phyloP scores from a whole-genome alignment of 495 filamentous ascomycete species.

The Xylaria longipes region DNA sequence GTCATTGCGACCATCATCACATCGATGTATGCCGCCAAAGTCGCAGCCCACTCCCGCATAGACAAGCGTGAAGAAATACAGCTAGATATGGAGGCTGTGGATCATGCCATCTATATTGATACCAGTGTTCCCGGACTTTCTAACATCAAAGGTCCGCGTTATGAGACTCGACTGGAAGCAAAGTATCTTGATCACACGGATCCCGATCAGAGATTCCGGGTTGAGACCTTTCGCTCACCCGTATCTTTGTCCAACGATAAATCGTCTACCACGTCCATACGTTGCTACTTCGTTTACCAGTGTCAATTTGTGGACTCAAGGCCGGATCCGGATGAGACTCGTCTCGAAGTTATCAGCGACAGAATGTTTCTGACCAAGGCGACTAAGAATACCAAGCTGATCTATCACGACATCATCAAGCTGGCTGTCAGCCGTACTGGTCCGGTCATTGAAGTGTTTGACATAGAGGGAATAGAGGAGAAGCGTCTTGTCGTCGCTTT shows the following conservation, averaged over 20 bases:
- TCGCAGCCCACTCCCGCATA: constrained; percentile 90
- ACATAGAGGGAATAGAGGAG: constrained; percentile 88
- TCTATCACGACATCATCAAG: constrained; percentile 92
- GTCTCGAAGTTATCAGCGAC: constrained; percentile 89
- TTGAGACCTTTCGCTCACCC: constrained; percentile 96
- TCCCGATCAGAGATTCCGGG: constrained; percentile 73
- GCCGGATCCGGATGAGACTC: constrained; percentile 77
- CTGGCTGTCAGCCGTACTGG: constrained; percentile 82
- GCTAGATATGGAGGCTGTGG: constrained; percentile 89
- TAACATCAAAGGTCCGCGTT: constrained; percentile 76
- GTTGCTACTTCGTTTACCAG: constrained; percentile 98
- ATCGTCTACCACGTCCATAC: constrained; percentile 74
- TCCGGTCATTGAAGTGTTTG: constrained; percentile 96
- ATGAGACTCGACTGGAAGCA: constrained; percentile 90
- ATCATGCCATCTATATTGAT: constrained; percentile 98
- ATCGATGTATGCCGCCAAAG: constrained; percentile 95
- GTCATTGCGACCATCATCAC: constrained; percentile 93
- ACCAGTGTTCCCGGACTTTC: constrained; percentile 88
- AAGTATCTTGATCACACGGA: constrained; percentile 86
- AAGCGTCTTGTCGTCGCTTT: constrained; percentile 94
- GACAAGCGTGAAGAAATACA: constrained; percentile 94
- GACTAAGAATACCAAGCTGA: constrained; percentile 89
- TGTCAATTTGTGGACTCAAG: constrained; percentile 82
- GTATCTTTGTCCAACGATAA: constrained; percentile 62
- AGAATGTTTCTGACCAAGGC: constrained; percentile 94